A percentile compares a stretch with the other conserved stretches of the same genome.
Conservation (phyloP, 202 grass and related monocot species). For the Digitaria exilis region DNA sequence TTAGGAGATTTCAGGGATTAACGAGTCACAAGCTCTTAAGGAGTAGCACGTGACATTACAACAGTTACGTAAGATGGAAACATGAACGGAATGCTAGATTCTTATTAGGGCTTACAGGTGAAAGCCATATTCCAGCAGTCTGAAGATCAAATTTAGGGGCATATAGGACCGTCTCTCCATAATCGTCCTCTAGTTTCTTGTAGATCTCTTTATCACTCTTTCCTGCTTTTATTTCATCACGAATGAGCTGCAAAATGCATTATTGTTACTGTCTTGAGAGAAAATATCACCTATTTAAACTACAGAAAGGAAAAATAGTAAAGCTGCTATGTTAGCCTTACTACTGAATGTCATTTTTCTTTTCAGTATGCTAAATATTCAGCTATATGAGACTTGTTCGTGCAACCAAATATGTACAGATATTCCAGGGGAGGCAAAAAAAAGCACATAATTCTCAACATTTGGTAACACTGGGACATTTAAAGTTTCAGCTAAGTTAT, state of each 20-base stretch:
- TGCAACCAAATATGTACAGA: not conserved
- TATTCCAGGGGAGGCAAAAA: not conserved
- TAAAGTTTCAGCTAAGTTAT: not conserved
- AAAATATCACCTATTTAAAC: not conserved
- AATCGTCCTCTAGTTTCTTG: conserved; percentile 68
- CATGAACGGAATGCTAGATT: not conserved
- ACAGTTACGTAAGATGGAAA: not conserved
- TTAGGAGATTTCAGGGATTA: not conserved
- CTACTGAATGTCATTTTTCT: not conserved
- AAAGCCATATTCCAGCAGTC: conserved; percentile 93
- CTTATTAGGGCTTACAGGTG: conserved; percentile 56
- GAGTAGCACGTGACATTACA: not conserved
- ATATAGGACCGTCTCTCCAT: conserved; percentile 86
- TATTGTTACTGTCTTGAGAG: not conserved
- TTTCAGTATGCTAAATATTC: not conserved
- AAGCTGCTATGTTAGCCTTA: not conserved
- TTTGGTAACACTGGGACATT: not conserved
- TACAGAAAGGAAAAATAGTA: not conserved
- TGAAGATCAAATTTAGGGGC: conserved; percentile 92
- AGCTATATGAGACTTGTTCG: not conserved
- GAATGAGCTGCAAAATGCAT: conserved; percentile 70
- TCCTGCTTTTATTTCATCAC: conserved; percentile 73
- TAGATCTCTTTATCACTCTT: conserved; percentile 91
- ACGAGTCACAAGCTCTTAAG: not conserved
- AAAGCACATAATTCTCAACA: not conserved